Base-by-base conservation (phyloP, 2,329 filamentous ascomycete genomes). In the Trichophaea hybrida region DNA sequence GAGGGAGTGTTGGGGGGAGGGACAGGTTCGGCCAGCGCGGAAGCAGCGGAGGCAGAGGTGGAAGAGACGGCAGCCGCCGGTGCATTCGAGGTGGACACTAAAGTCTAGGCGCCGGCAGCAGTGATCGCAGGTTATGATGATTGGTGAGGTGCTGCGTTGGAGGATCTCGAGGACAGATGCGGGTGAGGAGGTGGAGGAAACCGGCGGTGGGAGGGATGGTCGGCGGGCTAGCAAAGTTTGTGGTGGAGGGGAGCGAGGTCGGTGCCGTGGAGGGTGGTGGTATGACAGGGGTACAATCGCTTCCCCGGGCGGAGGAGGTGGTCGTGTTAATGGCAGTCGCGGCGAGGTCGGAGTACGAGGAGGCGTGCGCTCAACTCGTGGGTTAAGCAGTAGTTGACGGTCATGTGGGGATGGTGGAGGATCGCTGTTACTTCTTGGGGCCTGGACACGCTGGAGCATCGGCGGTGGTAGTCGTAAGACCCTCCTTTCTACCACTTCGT, bases 71-170 rank as follows among this genome's bases (percentile, higher is more conserved):
- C 55, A 57, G 24, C 10, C 15, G 31, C 7, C 10, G 31, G 37
- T 6, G 55, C 55, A 57, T 50, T 57, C 55, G 10, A 34, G n/a
- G 43, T 57, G 55, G 4, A 49, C 55, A 31, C 7, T 6, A 5
- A 1, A 7, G 44, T 57, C 55, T 2, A 57, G 55, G 24, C 55
- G 55, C 34, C 15, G 24, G 55, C 10, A 15, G 44, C 55, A 57
- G 43, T 24, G n/a, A 5, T 57, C 55, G 55, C 55, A 57, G 15
- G 55, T 57, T 5, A 55, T 55, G 31, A 57, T 48, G n/a, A 57
- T 57, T 4, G 40, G 55, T n/a, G 24, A 12, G 24, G 33, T 49
- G 17, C 40, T 12, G 40, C 31, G 55, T 10, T 57, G 55, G 6
- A 57, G 55, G 55, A 57, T 48, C 15, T 48, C 44, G 13, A 57